A percentile compares a stretch with the other conserved stretches of the same genome.
These are phyloP conservation scores for Glomus cerebriforme DNA, from an alignment of 192 early-diverging fungal species.

Conservation along the genomic window DNA sequence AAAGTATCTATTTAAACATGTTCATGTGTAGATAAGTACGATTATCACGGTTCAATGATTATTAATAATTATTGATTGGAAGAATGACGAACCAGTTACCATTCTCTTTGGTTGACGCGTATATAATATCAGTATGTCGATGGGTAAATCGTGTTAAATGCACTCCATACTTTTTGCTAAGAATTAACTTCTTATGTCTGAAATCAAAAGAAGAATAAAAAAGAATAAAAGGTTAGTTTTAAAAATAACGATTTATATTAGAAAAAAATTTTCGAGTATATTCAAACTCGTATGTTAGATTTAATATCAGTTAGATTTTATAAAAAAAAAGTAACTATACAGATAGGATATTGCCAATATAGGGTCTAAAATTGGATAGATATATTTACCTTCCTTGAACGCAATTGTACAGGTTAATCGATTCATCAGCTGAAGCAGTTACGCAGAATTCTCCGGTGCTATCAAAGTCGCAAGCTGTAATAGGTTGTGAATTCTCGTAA, in stretches of 20 bases:
- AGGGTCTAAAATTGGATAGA: too few species aligned
- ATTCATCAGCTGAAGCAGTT: slow-evolving; percentile 84
- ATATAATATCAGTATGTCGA: slow-evolving; percentile 72
- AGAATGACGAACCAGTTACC: slow-evolving; percentile 43
- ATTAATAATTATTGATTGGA: background rate
- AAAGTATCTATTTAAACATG: slow-evolving; percentile 68
- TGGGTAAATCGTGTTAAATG: slow-evolving; percentile 87
- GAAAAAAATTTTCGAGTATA: background rate
- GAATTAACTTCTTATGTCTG: slow-evolving; percentile 71
- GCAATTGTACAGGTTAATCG: slow-evolving; percentile 84
- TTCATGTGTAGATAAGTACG: background rate
- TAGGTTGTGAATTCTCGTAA: slow-evolving; percentile 66
- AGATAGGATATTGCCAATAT: background rate
- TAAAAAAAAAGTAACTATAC: background rate
- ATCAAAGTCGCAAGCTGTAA: slow-evolving; percentile 87
- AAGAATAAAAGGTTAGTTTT: background rate
- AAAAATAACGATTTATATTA: background rate
- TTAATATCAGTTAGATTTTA: background rate
- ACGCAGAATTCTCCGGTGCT: slow-evolving; percentile 73
- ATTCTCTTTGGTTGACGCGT: slow-evolving; percentile 94
- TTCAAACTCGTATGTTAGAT: background rate
- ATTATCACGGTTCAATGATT: slow-evolving; percentile 5
- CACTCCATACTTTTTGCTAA: slow-evolving; percentile 96
- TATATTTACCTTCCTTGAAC: slow-evolving; percentile 70
- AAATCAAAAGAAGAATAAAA: background rate